Base-by-base conservation (phyloP, 2,329 filamentous ascomycete genomes). In the Zarea fungicola region DNA sequence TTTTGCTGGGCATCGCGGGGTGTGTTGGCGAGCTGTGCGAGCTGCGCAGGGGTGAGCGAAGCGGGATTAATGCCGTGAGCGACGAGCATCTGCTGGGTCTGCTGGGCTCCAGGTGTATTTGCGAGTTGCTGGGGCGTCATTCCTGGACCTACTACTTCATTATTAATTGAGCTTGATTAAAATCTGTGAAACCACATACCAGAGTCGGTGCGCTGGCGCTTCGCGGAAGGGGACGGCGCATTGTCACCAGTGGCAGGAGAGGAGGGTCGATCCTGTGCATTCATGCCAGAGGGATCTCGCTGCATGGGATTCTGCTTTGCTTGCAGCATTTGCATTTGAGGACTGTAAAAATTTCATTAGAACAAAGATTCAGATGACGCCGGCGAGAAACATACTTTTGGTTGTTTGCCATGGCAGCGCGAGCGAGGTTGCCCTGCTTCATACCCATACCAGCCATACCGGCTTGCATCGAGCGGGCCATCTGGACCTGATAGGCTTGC, bases 221-320 rank as follows among this genome's bases (percentile, higher is more conserved):
- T 97, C 54, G 49, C 49, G 22, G 87, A 92, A 2, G 92, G 92
- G 26, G 92, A 97, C 5, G 90, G 89, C 22, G 89, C 90, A 61
- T 93, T 93, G 46, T 96, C 84, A 36, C 44, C 44, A 31, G 85
- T 85, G 43, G 84, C 83, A 7, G 92, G 92, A 28, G 92, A 96
- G 50, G 85, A 83, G 23, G 89, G 85, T 52, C 90, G 82, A 55
- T 85, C 83, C 52, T 86, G 87, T 66, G 86, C 85, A 59, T 95
- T 89, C 80, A 93, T 89, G 54, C 85, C 84, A 14, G 89, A 92
- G 47, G 88, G 87, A 60, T 95, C 89, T 52, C 89, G 80, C 65
- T 92, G 87, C 87, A 96, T 95, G 64, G 87, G 83, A 50, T 84
- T 83, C 60, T 87, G 82, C 69, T 90, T 84, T 65, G 80, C 79